Conservation (phyloP, 164 flowering plant genomes). For the Piper longum region DNA sequence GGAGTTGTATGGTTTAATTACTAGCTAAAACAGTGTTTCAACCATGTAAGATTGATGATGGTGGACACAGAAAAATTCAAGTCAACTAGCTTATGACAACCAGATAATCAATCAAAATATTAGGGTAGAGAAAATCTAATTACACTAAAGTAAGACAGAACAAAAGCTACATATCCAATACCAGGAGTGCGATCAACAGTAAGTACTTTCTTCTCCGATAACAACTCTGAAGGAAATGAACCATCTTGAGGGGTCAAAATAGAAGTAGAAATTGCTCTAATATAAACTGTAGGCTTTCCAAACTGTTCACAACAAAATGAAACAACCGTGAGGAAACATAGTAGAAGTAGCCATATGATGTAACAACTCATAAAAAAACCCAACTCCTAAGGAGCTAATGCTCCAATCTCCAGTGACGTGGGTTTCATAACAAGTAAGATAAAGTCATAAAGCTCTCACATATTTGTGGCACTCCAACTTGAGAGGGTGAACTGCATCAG, state of each 20-base stretch:
- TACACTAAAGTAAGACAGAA: not conserved
- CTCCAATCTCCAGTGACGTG: not conserved
- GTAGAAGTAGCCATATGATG: not conserved
- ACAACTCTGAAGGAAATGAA: conserved; percentile 42
- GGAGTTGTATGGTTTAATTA: not conserved
- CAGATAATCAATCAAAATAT: not conserved
- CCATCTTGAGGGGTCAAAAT: conserved; percentile 40
- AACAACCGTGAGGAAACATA: not conserved
- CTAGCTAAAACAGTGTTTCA: not conserved
- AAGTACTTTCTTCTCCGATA: conserved; percentile 27
- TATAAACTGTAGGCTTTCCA: conserved; percentile 4
- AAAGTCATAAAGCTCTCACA: not conserved
- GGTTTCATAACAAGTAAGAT: not conserved
- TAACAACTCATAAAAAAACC: not conserved
- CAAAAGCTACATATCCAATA: conserved; percentile 13
- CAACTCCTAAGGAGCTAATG: not conserved
- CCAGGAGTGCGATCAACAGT: conserved; percentile 46
- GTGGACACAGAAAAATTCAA: not conserved
- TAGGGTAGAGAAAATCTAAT: not conserved
- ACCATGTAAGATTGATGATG: not conserved
- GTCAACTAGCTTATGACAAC: not conserved
- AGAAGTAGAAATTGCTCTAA: conserved; percentile 32
- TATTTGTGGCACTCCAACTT: not conserved
- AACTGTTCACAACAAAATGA: conserved; percentile 1
- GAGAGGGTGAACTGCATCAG: not conserved